Evolutionary conservation across 139 green algal genomes (phyloP), one percentile per base, ranked within the genome.

Genomic region (Desmodesmus armatus): DNA sequence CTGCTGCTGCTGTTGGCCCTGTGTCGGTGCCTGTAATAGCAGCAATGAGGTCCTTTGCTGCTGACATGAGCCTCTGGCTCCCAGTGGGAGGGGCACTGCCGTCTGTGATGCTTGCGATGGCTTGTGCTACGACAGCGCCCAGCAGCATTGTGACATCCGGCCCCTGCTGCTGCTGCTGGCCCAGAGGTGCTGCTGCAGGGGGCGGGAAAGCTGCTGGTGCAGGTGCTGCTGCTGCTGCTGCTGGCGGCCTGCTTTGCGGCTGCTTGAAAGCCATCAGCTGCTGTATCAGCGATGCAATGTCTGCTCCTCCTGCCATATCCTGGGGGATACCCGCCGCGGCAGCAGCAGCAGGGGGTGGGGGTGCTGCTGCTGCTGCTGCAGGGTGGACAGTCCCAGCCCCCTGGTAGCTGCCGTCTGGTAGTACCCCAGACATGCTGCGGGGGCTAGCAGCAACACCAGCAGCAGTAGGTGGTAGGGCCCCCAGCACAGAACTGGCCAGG

Each of bases 331-430:
- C 23, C 11, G 58, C 31, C 58, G 31, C 31, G 58, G 19, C 58
- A 66, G 58, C 23, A n/a, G 21, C 23, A 35, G 58, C 58, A 3
- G 11, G 23, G 19, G 58, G n/a, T 69, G 60, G n/a, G 35, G 60
- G n/a, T 69, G 60, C 60, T 69, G 60, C 60, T 69, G n/a, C 60
- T 69, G 60, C 60, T 69, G 60, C n/a, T 69, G 60, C n/a, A 13
- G 21, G 60, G 17, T 23, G 60, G 17, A 1, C n/a, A 69, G n/a
- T 5, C 7, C 6, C 5, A 39, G 60, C n/a, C 6, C 60, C 60
- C 60, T 21, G 60, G 60, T 29, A 39, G 60, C n/a, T 69, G 60
- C 27, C 17, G 3, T 69, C 19, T 1, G 21, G 60, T 9, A 23
- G 60, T 27, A 37, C 19, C 27, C 21, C 7, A 13, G 21, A 69